Percentiles rank a stretch among this genome's conserved stretches.
phyloP scores from a whole-genome alignment of 768 basidiomycete genomes.

The Psilocybe azurescens region DNA sequence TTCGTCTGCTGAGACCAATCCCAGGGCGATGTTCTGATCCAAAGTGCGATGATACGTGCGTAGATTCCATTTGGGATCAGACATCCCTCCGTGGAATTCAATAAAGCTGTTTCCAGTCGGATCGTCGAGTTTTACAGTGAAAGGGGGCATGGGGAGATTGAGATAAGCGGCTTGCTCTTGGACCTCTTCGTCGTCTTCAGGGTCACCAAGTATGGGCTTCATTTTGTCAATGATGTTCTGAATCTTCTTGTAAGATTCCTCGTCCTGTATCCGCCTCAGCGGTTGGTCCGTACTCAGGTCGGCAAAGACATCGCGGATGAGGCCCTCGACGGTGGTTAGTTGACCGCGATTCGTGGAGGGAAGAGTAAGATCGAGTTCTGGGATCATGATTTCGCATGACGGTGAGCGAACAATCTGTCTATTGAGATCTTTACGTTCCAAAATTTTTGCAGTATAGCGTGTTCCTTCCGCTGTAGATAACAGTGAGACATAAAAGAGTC shows the following conservation, averaged over 20 bases:
- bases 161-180: conserved; percentile 37
- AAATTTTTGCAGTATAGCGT: conserved; percentile 80
- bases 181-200: conserved; percentile 54
- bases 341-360: conserved; percentile 85
- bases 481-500: background rate
- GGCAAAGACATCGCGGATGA: conserved; percentile 79
- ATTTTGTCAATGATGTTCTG: conserved; percentile 74
- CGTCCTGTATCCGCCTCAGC: conserved; percentile 79
- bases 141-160: conserved; percentile 64
- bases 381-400: conserved; percentile 80
- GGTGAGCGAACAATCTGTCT: conserved; percentile 93
- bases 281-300: conserved; percentile 88
- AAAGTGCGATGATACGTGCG: conserved; percentile 79
- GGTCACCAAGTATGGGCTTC: conserved; percentile 64
- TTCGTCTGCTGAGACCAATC: conserved; percentile 64
- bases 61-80: conserved; percentile 94
- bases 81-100: conserved; percentile 85
- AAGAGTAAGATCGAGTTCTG: conserved; percentile 90
- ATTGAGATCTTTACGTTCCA: conserved; percentile 78
- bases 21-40: conserved; percentile 82
- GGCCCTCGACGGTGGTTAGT: conserved; percentile 95
- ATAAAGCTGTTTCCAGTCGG: conserved; percentile 97
- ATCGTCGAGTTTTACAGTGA: conserved; percentile 89
- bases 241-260: conserved; percentile 73
- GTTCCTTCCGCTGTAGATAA: conserved; percentile 73